Evolutionary conservation across 2,329 filamentous ascomycete species (phyloP).

Genomic region (Talaromyces sp.): DNA sequence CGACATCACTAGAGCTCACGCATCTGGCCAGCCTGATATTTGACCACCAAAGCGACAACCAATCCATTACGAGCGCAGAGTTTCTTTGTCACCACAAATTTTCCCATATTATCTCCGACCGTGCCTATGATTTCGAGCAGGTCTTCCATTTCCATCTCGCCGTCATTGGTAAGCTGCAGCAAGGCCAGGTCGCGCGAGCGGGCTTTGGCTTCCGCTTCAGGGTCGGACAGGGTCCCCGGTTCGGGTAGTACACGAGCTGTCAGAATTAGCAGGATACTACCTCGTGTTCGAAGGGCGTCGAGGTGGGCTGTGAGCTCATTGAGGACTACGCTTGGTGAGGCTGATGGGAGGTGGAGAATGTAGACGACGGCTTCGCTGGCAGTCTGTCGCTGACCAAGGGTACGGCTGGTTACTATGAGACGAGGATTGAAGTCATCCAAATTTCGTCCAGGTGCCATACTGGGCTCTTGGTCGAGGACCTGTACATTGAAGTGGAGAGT

Average conservation of each 20-base stretch:
- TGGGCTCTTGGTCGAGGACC: neutral
- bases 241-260: neutral
- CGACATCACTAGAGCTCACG: neutral
- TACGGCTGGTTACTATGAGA: neutral
- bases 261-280: neutral
- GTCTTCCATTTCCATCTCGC: neutral
- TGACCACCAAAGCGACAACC: neutral
- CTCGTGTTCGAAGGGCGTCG: neutral
- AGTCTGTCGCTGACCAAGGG: neutral
- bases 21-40: neutral
- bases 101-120: neutral
- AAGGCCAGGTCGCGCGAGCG: neutral
- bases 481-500: neutral
- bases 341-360: neutral
- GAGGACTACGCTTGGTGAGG: neutral
- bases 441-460: neutral
- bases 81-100: neutral
- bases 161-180: slow-evolving; percentile 1
- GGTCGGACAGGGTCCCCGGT: neutral
- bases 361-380: neutral
- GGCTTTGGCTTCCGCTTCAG: neutral
- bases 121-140: neutral
- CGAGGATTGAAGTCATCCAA: neutral
- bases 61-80: neutral
- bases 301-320: neutral